Conservation (phyloP, 177 flowering plant genomes). For the Tripterygium wilfordii region DNA sequence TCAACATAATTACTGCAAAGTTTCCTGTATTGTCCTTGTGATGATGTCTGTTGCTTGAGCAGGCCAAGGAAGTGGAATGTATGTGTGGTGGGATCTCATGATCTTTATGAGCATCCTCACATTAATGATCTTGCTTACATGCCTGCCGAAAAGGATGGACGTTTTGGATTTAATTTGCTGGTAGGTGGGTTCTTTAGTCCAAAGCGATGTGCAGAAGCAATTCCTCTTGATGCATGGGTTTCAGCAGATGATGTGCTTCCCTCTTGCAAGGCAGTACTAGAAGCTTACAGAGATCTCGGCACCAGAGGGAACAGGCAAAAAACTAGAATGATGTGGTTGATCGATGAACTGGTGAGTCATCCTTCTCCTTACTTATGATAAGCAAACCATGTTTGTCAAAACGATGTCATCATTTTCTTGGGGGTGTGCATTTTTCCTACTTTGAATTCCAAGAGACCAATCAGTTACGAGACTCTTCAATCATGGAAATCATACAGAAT, state of each 20-base stretch:
- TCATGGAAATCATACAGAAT: no score
- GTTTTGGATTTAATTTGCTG: constrained; percentile 87
- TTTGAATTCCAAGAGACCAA: no score
- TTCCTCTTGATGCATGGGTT: constrained; percentile 96
- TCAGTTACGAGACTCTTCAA: no score
- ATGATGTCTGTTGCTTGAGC: constrained; percentile 6
- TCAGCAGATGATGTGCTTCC: constrained; percentile 71
- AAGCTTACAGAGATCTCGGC: constrained; percentile 89
- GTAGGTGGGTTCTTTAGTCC: constrained; percentile 98
- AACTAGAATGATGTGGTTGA: constrained; percentile 98
- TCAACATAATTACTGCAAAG: no score
- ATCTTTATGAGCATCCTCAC: constrained; percentile 96
- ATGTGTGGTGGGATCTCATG: constrained; percentile 90
- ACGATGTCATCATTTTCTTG: no score
- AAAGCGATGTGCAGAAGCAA: constrained; percentile 87
- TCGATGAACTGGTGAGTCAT: constrained; percentile 89
- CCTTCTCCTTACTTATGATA: neutral
- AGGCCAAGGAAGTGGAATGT: constrained; percentile 99
- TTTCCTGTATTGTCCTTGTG: no score
- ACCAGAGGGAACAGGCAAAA: constrained; percentile 87
- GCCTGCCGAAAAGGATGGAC: constrained; percentile 89
- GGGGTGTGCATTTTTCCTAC: no score
- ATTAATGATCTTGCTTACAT: constrained; percentile 97
- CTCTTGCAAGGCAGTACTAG: constrained; percentile 71
- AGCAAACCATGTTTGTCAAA: no score